A percentile compares a stretch with the other conserved stretches of the same genome.
These are phyloP conservation scores for Pleomassaria siparia DNA, from an alignment of 2,329 filamentous ascomycete species.

Conservation along the genomic window DNA sequence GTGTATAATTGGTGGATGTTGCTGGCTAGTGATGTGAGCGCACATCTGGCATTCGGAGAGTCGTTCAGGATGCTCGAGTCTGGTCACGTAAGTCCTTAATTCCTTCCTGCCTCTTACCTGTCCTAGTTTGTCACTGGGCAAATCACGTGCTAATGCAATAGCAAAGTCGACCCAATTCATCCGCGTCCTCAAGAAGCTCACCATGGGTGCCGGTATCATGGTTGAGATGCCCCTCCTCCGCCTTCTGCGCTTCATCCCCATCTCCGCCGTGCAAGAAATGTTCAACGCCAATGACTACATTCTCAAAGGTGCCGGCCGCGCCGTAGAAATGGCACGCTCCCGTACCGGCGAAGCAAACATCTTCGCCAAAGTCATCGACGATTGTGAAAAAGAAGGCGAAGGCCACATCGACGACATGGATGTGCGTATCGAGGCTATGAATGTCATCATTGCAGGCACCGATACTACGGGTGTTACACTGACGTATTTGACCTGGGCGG, in stretches of 20 bases:
- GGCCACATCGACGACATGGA: conserved; percentile 36
- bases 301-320: conserved; percentile 29
- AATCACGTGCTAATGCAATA: no score
- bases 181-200: conserved; percentile 39
- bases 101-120: background rate
- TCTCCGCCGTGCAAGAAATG: conserved; percentile 32
- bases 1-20: conserved; percentile 43
- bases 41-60: conserved; percentile 44
- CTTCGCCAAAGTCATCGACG: conserved; percentile 37
- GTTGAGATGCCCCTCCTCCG: conserved; percentile 40
- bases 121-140: no score
- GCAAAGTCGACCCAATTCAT: conserved; percentile 42
- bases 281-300: conserved; percentile 40
- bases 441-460: conserved; percentile 38
- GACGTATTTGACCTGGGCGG: conserved; percentile 40
- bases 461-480: conserved; percentile 39
- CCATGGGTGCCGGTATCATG: conserved; percentile 39
- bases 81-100: conserved; percentile 32
- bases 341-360: conserved; percentile 35
- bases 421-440: conserved; percentile 35
- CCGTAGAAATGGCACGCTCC: conserved; percentile 32
- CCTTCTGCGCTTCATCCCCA: conserved; percentile 34
- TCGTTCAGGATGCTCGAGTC: conserved; percentile 43
- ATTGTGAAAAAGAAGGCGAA: conserved; percentile 31
- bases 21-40: conserved; percentile 44